phyloP scores from a whole-genome alignment of 2,329 filamentous ascomycete species.

The Fusarium pseudocircinatum region DNA sequence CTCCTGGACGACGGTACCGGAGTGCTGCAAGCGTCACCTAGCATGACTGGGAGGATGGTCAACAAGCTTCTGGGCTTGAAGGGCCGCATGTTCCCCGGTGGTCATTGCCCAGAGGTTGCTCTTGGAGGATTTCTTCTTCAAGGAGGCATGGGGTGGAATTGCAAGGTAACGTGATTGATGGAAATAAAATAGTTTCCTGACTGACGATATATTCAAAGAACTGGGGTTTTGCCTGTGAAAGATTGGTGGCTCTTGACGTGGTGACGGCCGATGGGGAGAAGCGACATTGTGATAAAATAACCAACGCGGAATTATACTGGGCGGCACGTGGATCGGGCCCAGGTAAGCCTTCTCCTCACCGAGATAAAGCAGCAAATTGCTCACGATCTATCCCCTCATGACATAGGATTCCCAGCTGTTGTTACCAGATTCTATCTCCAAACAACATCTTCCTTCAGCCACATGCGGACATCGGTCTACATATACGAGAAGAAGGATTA shows the following conservation, averaged over 20 bases:
- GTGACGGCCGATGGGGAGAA: background rate
- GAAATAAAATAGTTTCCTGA: fast-evolving
- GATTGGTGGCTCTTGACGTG: background rate
- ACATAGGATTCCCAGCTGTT: background rate
- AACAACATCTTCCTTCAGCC: background rate
- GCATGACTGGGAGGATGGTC: background rate
- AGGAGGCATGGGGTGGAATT: background rate
- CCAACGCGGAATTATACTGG: background rate
- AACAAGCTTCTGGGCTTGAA: background rate
- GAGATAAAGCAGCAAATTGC: fast-evolving
- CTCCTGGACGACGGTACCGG: background rate
- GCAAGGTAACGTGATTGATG: background rate
- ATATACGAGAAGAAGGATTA: background rate
- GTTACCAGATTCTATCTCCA: background rate
- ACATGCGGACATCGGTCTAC: background rate
- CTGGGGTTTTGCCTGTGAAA: background rate
- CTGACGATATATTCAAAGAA: background rate
- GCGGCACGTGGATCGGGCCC: background rate
- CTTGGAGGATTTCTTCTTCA: background rate
- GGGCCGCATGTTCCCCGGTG: background rate
- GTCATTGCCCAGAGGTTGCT: background rate
- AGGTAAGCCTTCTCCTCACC: background rate
- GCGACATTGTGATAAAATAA: background rate
- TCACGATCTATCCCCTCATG: background rate
- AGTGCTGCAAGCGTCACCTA: background rate